Evolutionary conservation across 2,329 filamentous ascomycete species (phyloP), one percentile per base, ranked within the genome.

Genomic region (Colletotrichum australisinense): DNA sequence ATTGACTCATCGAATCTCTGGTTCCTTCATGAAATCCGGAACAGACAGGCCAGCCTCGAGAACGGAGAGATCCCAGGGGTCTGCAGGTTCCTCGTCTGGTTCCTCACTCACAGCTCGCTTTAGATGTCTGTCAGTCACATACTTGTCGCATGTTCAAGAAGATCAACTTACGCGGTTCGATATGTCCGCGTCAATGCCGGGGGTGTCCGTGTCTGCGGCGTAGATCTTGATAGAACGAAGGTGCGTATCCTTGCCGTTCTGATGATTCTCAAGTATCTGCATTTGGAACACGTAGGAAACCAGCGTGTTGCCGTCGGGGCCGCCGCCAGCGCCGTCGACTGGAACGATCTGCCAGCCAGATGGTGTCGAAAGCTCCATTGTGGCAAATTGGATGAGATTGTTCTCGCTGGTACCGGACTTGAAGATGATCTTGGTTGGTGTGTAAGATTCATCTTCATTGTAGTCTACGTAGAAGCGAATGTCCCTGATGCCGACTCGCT

Each of bases 191-290:
- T 78, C 78, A 19, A 80, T 70, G 4, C 82, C 84, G 16, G 83
- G 81, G 4, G 81, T 83, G 19, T 89, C 88, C 32, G 86, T 84
- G 74, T 89, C 88, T 22, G 89, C 84, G 1, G 89, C 89, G 76
- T 91, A 99, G 11, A 98, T 93, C 84, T 98, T 97, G 82, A 99
- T 89, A 2, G 95, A 96, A 19, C 97, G 90, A 28, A 99, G 89
- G 86, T 99, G 97, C n/a, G 97, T 99, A 81, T 99, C 97, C 82
- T 99, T 99, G 76, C 97, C 97, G 81, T 99, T 99, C 84, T 99
- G 97, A 82, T 99, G 97, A 80, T 99, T 99, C 84, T 98, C 97
- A 64, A 96, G 89, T 62, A 99, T 93, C 76, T 94, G 92, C 79
- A 98, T 92, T 82, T 98, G 95, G 32, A 99, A 88, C 35, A 98